Conservation (phyloP, 306 rosid species). For the Quercus variabilis region DNA sequence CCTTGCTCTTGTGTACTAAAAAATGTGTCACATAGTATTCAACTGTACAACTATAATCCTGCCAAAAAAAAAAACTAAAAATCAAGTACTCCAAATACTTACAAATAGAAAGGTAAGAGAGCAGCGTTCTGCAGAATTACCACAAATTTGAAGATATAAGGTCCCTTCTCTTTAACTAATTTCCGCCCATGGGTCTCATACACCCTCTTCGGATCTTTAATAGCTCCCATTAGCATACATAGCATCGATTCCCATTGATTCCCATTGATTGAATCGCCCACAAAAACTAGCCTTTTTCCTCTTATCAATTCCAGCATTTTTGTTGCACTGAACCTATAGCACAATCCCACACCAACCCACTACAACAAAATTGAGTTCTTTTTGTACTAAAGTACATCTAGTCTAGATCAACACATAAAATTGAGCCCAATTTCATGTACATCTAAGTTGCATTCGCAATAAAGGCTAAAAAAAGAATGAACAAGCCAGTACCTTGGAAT, state of each 20-base stretch:
- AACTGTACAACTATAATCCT: constrained; percentile 90
- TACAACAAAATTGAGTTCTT: constrained; percentile 10
- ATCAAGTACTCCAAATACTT: constrained; percentile 5
- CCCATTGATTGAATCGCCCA: constrained; percentile 90
- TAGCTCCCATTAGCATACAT: constrained; percentile 69
- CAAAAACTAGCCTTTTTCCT: constrained; percentile 92
- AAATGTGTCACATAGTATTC: constrained; percentile 76
- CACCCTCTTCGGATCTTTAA: constrained; percentile 73
- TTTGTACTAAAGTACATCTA: neutral
- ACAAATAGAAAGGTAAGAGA: neutral
- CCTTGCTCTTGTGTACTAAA: constrained; percentile 84
- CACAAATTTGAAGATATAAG: constrained; percentile 81
- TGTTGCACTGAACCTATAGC: constrained; percentile 80
- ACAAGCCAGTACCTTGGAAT: constrained; percentile 47
- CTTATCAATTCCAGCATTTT: constrained; percentile 78
- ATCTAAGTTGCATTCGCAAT: neutral
- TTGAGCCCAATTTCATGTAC: neutral
- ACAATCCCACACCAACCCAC: constrained; percentile 13
- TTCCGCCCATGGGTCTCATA: constrained; percentile 73
- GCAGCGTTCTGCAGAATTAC: constrained; percentile 41
- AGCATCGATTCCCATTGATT: constrained; percentile 97
- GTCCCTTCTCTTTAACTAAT: constrained; percentile 75
- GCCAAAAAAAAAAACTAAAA: constrained; percentile 4
- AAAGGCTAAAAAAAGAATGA: constrained; percentile 9
- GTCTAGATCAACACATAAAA: neutral